Conservation (phyloP, 768 basidiomycete species). For the Podaxis rugospora region DNA sequence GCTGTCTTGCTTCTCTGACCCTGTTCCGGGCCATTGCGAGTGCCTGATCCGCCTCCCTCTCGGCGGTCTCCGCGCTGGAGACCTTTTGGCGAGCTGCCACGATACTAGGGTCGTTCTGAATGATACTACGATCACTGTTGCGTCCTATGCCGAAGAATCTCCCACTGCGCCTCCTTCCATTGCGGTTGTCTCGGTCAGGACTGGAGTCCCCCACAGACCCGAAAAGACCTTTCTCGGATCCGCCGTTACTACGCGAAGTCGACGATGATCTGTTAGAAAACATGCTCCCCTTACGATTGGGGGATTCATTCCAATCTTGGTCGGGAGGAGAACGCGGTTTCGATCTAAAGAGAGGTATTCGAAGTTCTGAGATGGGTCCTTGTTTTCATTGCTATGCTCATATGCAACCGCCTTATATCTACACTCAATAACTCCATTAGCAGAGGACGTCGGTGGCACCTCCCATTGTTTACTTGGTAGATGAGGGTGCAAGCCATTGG, state of each 20-base stretch:
- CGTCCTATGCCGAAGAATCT: conserved; percentile 23
- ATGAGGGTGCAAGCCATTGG: not conserved
- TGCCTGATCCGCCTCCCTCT: conserved; percentile 48
- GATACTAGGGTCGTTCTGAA: conserved; percentile 41
- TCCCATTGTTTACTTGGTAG: not conserved
- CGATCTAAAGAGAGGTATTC: conserved; percentile 25
- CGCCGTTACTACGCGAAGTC: conserved; percentile 9
- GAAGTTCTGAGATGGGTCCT: not conserved
- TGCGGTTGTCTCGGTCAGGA: conserved; percentile 8
- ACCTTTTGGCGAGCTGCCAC: conserved; percentile 45
- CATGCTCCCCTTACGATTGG: conserved; percentile 22
- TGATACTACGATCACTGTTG: conserved; percentile 11
- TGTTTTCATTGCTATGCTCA: not conserved
- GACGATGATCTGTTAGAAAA: conserved; percentile 23
- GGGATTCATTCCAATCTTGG: conserved; percentile 1
- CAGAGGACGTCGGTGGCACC: conserved; percentile 6
- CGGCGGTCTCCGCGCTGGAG: conserved; percentile 43
- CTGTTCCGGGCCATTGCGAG: conserved; percentile 39
- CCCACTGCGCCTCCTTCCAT: conserved; percentile 12
- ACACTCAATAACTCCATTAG: not conserved
- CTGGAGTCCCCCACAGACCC: conserved; percentile 14
- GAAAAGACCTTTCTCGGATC: conserved; percentile 18
- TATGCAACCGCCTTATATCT: conserved; percentile 4
- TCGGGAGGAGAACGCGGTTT: conserved; percentile 4
- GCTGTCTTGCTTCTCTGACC: conserved; percentile 44